Evolutionary conservation across 2,329 filamentous ascomycete genomes (phyloP), one percentile per base, ranked within the genome.

Genomic region (Cadophora malorum): DNA sequence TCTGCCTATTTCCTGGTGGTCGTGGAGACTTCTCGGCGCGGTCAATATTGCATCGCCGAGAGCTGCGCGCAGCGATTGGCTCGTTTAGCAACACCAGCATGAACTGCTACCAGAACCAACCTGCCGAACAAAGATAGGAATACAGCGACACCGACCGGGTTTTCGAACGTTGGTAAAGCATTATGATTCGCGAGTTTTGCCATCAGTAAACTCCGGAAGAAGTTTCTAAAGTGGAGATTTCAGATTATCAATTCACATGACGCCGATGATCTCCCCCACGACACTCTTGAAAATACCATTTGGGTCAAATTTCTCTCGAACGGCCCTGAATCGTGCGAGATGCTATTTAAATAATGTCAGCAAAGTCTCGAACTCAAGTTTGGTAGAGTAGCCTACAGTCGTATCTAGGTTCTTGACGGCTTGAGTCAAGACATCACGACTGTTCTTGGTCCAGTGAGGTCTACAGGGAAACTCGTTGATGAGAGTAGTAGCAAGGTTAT

Each of bases 401-500:
- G 64, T 8, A 41, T 72, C 66, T 2, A 72, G 38, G 41, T 70
- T 70, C 53, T 69, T 70, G 8, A 69, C 68, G 3, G 68, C 58
- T 55, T 72, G 64, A 12, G 28, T 67, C 19, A 72, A 58, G 14
- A 72, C 68, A 19, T 70, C 68, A 1, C 70, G 63, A 21, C 68
- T 64, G 56, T 72, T 72, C 63, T 72, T 72, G 1, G 70, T 72
- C 70, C 70, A 72, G 35, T 72, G 70, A 4, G 70, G 70, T 25
- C 70, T 45, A n/a, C 64, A 72, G 9, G 70, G 70, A 50, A 70
- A 72, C 28, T 72, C 70, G 23, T 72, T 66, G 9, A 72, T 70
- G 10, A 72, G 45, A 1, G 65, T 67, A 0, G 61, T 64, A 1
- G 66, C 59, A 4, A 72, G 67, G 33, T 69, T 70, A 16, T 69